Evolutionary conservation across 768 basidiomycete species (phyloP), one percentile per base, ranked within the genome.

Genomic region (Leccinellum albellum): DNA sequence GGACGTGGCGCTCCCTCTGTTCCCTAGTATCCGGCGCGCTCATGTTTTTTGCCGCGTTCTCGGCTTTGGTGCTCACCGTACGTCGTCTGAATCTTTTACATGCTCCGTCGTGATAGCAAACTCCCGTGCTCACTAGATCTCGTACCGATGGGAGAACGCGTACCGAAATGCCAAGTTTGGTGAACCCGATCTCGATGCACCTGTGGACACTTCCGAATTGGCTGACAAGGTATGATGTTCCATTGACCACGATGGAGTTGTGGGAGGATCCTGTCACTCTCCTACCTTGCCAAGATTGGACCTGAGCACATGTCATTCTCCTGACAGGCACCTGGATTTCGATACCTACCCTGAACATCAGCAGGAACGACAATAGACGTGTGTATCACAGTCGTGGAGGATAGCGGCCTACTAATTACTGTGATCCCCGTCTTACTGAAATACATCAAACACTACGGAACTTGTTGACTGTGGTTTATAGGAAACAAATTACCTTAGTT

Each of bases 141-240:
- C 85, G 2, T 90, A 86, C 62, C 81, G 82, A 33, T 61, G 70
- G 63, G 87, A 88, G 24, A 90, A 89, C 57, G 73, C 75, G 4
- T 75, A 76, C 17, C 74, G 87, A 37, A 78, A 89, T 63, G 71
- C 68, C 42, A 56, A 72, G 24, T 80, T 83, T 56, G 88, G 88
- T 0, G 76, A 76, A 53, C 79, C 78, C 1, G 70, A 75, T 50
- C 72, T 70, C 10, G 71, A 79, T 56, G 75, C 74, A 7, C 78
- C 72, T 20, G 82, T 89, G n/a, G 81, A 89, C 62, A 88, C 85
- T 0, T 75, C 78, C 24, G 80, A 86, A 59, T 66, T 87, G 7
- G 88, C 88, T 1, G 88, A 89, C 64, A 77, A 83, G 54, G 58
- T 63, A 42, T 9, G 42, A n/a, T 48, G 4, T n/a, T 5, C n/a